A percentile compares a stretch with the other conserved stretches of the same genome.
Conservation (phyloP, 768 basidiomycete genomes). For the Pulveroboletus sp. region DNA sequence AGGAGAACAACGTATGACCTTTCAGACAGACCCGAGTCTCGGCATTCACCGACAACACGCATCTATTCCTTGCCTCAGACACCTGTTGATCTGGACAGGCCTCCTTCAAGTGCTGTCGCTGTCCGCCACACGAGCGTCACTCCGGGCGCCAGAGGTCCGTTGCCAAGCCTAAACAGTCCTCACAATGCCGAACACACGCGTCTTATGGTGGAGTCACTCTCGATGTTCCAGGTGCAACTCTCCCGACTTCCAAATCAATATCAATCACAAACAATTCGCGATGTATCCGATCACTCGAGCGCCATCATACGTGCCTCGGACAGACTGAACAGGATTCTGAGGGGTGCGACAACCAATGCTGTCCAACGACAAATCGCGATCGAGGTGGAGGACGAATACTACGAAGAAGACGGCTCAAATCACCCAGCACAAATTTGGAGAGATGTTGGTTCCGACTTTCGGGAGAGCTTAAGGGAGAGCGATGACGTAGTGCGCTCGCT, state of each 20-base stretch:
- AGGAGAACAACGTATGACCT: conserved; percentile 25
- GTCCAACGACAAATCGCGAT: conserved; percentile 74
- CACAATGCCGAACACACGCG: conserved; percentile 56
- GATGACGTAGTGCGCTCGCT: conserved; percentile 78
- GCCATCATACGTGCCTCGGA: conserved; percentile 65
- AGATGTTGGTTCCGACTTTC: conserved; percentile 64
- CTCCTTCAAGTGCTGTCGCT: conserved; percentile 8
- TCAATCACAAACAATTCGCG: conserved; percentile 43
- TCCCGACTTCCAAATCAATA: conserved; percentile 50
- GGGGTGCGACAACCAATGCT: conserved; percentile 53
- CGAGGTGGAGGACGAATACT: conserved; percentile 56
- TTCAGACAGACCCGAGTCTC: conserved; percentile 21
- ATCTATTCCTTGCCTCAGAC: conserved; percentile 13
- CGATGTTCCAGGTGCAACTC: conserved; percentile 68
- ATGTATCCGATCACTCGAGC: conserved; percentile 61
- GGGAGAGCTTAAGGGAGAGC: conserved; percentile 67
- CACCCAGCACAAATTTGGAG: conserved; percentile 62
- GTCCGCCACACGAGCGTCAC: conserved; percentile 17
- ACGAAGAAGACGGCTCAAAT: conserved; percentile 23
- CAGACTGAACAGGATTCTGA: conserved; percentile 59
- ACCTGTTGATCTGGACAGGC: conserved; percentile 14
- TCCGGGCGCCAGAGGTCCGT: conserved; percentile 14
- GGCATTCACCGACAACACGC: conserved; percentile 13
- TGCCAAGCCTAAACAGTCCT: conserved; percentile 10
- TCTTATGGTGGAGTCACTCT: conserved; percentile 68